Evolutionary conservation across 208 protist species (phyloP), one percentile per base, ranked within the genome.

Genomic region (Herpetomonas samuelpessoai): DNA sequence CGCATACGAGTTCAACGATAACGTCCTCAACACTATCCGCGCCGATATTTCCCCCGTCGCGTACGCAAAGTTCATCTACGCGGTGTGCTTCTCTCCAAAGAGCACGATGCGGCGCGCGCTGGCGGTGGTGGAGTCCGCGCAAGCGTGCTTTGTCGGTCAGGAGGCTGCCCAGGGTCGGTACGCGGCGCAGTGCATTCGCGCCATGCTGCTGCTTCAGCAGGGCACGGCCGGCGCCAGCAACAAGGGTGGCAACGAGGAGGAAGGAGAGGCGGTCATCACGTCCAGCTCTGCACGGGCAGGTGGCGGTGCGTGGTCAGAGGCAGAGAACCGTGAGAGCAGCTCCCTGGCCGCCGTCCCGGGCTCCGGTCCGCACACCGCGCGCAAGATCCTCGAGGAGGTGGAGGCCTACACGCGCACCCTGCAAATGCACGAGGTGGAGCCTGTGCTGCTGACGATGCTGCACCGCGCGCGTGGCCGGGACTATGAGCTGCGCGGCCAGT

Each of bases 341-440:
- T 61, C 57, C 19, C 58, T 80, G 19, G 61, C 74, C 0, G 68
- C 63, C 7, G 65, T 76, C 27, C 82, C 74, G 3, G 82, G 76
- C 21, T 78, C 76, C 10, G 54, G 59, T 16, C 72, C 83, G 44
- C 67, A 88, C 57, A 77, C 79, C 19, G 89, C 83, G 24, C 80
- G 83, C 31, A 74, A 80, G 39, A 72, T 96, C 35, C 84, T 96
- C 44, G 80, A 92, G 48, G 74, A 77, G 25, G 77, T 86, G 10
- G 84, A 92, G 56, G 65, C 45, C 27, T 87, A 88, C 66, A 63
- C 90, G 38, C 65, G 79, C 21, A 63, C 59, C 18, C 71, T 92
- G 49, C 88, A 85, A 71, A 86, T 89, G 78, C 86, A 93, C 62
- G 90, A 96, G 62, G 73, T 92, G 51, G 90, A 93, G 54, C 82